These are phyloP conservation scores for Hymenochaete sp. DNA, from an alignment of 1,284 basidiomycete genomes.

Conservation along the genomic window DNA sequence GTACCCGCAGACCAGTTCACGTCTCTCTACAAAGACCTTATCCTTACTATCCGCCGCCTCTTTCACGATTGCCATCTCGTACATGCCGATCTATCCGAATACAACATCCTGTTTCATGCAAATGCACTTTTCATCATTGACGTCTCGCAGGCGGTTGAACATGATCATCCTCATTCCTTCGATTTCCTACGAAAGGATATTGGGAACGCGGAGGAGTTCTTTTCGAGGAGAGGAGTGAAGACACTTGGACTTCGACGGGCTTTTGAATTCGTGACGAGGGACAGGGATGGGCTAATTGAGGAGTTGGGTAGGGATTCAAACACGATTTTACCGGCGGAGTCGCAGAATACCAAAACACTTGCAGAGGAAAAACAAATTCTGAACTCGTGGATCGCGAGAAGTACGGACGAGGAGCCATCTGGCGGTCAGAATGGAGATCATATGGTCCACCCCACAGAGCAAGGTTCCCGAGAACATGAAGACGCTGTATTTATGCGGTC, in stretches of 20 bases:
- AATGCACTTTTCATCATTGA: conserved; percentile 91
- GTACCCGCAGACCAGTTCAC: conserved; percentile 49
- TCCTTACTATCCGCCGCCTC: conserved; percentile 77
- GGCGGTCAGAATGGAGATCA: no score
- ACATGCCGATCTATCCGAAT: conserved; percentile 96
- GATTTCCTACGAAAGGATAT: conserved; percentile 94
- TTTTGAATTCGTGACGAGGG: conserved; percentile 81
- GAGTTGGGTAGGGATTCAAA: no score
- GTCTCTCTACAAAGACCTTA: conserved; percentile 71
- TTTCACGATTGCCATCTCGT: conserved; percentile 90
- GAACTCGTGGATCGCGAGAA: neutral
- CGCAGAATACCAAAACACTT: conserved; percentile 15
- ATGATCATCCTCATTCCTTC: conserved; percentile 93
- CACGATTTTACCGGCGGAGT: conserved; percentile 19
- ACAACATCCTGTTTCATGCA: conserved; percentile 89
- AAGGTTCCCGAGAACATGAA: conserved; percentile 50
- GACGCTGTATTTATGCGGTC: conserved; percentile 82
- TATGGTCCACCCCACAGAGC: no score
- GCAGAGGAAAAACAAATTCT: neutral
- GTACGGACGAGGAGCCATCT: conserved; percentile 16
- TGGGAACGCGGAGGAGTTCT: conserved; percentile 91
- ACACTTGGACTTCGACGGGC: conserved; percentile 76
- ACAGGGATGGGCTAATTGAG: conserved; percentile 20
- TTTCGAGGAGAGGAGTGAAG: conserved; percentile 63
- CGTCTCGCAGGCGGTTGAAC: conserved; percentile 97